Evolutionary conservation across 139 green algal species (phyloP).

Genomic region (Diplosphaera chodatii): DNA sequence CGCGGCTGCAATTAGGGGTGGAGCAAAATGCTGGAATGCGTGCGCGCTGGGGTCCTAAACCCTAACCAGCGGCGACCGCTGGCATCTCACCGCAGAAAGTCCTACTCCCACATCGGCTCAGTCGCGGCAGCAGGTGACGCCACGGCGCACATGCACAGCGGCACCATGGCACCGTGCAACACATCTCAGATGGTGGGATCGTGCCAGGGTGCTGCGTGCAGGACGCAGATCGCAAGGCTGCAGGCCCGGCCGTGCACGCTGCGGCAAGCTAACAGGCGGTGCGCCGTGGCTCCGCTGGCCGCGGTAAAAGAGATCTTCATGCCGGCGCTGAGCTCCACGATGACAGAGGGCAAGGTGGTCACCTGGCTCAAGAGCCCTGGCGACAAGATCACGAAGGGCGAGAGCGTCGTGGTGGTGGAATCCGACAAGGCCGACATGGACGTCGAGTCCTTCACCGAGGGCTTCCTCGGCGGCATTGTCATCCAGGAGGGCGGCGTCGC

Average conservation of each 20-base stretch:
- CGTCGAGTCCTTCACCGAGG: slow-evolving; percentile 92
- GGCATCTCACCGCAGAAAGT: no score
- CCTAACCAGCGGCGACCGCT: no score
- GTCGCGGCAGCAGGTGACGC: no score
- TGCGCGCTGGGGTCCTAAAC: no score
- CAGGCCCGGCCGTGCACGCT: background rate
- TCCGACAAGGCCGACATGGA: slow-evolving; percentile 99
- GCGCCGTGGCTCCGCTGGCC: background rate
- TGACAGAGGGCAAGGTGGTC: slow-evolving; percentile 86
- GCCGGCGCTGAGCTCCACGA: slow-evolving; percentile 85
- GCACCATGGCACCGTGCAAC: background rate
- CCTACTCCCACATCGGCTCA: no score
- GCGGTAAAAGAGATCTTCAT: slow-evolving; percentile 96
- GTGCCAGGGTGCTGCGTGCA: background rate
- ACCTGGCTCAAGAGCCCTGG: slow-evolving; percentile 90
- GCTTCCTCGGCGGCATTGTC: slow-evolving; percentile 81
- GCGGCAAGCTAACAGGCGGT: background rate
- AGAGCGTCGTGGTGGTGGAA: slow-evolving; percentile 96
- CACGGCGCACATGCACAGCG: background rate
- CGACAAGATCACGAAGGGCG: slow-evolving; percentile 85
- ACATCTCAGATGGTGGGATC: background rate
- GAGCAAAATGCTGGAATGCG: no score
- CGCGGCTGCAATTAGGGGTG: no score
- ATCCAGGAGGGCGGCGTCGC: slow-evolving; percentile 80
- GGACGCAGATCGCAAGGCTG: background rate